Conservation (phyloP, 768 basidiomycete genomes). For the Mycena metata region DNA sequence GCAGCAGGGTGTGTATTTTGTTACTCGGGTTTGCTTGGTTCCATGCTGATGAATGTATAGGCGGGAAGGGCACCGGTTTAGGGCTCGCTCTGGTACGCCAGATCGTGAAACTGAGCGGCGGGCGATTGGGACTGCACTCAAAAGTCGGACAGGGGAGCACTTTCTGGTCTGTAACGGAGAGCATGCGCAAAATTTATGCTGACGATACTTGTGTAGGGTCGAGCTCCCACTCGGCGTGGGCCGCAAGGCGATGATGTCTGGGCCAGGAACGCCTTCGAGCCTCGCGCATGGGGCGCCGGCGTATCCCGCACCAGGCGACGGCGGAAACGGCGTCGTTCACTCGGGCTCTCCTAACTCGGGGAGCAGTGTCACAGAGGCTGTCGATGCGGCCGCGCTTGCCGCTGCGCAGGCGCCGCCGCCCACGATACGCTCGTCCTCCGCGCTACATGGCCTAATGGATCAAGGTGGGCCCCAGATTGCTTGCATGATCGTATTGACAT, state of each 20-base stretch:
- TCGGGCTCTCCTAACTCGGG: constrained; percentile 22
- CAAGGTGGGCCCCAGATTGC: constrained; percentile 52
- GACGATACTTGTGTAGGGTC: constrained; percentile 19
- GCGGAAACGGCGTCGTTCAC: not conserved
- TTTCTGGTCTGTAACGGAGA: constrained; percentile 73
- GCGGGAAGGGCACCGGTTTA: constrained; percentile 65
- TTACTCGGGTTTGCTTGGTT: not conserved
- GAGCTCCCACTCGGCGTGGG: constrained; percentile 60
- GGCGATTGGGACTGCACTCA: constrained; percentile 63
- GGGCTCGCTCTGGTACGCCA: constrained; percentile 70
- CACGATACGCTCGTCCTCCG: constrained; percentile 47
- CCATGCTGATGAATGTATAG: constrained; percentile 19
- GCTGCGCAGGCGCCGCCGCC: constrained; percentile 31
- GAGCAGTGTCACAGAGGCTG: constrained; percentile 33
- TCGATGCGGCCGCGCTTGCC: constrained; percentile 37
- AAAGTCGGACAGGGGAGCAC: constrained; percentile 72
- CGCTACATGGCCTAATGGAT: constrained; percentile 66
- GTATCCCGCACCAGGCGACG: not conserved
- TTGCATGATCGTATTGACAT: not conserved
- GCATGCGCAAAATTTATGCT: not conserved
- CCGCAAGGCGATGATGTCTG: constrained; percentile 51
- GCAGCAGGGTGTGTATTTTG: constrained; percentile 40
- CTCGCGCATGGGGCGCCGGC: constrained; percentile 2
- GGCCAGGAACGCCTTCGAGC: constrained; percentile 44
- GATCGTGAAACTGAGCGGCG: constrained; percentile 69